Base-by-base conservation (phyloP, 2,329 filamentous ascomycete genomes). In the Polytolypa hystricis region DNA sequence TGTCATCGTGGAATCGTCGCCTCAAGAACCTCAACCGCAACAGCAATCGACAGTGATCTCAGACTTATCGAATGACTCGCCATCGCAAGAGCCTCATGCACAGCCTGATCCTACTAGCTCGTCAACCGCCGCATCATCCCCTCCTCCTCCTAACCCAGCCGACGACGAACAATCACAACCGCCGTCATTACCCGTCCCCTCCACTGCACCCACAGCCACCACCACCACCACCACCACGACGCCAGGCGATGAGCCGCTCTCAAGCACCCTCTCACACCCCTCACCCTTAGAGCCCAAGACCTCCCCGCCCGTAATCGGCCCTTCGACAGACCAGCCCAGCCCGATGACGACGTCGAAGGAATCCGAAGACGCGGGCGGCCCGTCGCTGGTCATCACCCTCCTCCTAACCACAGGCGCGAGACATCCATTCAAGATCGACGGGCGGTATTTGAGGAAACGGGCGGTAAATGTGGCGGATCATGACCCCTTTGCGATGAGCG, bases 351-450 rank as follows among this genome's bases (percentile, higher is more conserved):
- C 11, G 4, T 35, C 39, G 14, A 33, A 63, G 44, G 59, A 62
- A 37, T 42, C 48, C 6, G 60, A 62, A 42, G 52, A 58, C 38
- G 40, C 48, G 19, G 59, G 61, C 5, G 54, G 54, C 11, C n/a
- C n/a, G n/a, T 53, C 55, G 14, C 43, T 65, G 38, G 47, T 53
- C 23, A 93, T 96, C 47, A 93, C 84, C 35, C 69, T 96, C 25
- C 72, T 95, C 25, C 71, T 94, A 39, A 84, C 80, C 0, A 85
- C 72, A 1, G 87, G 87, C 29, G 81, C 82, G 25, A 73, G 86
- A 43, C 86, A 95, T 60, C 85, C 86, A 0, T 94, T 93, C 62
- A 85, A 80, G 55, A 81, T 96, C 47, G 84, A 93, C 58, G 81
- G 84, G 52, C 84, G 77, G 54, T 95, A 95, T 53, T 67, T 96